These are phyloP conservation scores for Chaetomiaceae sp. DNA, from an alignment of 2,329 filamentous ascomycete species.

Conservation along the genomic window DNA sequence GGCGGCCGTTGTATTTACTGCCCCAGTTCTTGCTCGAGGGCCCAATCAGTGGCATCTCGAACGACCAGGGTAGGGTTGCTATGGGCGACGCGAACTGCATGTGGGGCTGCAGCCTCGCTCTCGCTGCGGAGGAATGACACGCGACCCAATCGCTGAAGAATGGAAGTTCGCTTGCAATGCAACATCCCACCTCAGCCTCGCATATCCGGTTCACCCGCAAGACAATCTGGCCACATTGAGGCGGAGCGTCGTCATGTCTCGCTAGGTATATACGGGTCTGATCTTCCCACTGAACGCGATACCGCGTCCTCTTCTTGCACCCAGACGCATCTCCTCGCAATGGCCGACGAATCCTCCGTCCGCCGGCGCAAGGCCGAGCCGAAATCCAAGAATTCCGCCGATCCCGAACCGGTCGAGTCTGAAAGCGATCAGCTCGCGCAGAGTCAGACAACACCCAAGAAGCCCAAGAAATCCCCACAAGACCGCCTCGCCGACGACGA, in stretches of 20 bases:
- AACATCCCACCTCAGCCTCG: constrained; percentile 17
- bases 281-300: too few relatives aligned
- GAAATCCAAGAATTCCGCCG: constrained; percentile 5
- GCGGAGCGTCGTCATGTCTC: too few relatives aligned
- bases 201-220: constrained; percentile 16
- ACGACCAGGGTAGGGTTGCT: constrained; percentile 11
- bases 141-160: constrained; percentile 16
- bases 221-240: constrained; percentile 19
- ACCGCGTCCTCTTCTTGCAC: too few relatives aligned
- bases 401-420: constrained; percentile 14
- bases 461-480: constrained; percentile 26
- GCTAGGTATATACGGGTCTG: too few relatives aligned
- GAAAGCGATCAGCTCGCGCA: constrained; percentile 18
- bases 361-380: constrained; percentile 28
- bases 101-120: constrained; percentile 6
- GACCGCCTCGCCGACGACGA: constrained; percentile 59
- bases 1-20: constrained; percentile 15
- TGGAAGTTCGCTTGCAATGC: constrained; percentile 7
- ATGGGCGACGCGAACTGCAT: constrained; percentile 16
- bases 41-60: constrained; percentile 8
- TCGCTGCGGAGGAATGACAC: not conserved
- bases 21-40: not conserved
- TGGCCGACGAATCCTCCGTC: constrained; percentile 22
- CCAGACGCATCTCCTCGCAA: not conserved
- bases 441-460: constrained; percentile 29